Base-by-base conservation (phyloP, 2,329 filamentous ascomycete genomes). In the Curvularia sp. region DNA sequence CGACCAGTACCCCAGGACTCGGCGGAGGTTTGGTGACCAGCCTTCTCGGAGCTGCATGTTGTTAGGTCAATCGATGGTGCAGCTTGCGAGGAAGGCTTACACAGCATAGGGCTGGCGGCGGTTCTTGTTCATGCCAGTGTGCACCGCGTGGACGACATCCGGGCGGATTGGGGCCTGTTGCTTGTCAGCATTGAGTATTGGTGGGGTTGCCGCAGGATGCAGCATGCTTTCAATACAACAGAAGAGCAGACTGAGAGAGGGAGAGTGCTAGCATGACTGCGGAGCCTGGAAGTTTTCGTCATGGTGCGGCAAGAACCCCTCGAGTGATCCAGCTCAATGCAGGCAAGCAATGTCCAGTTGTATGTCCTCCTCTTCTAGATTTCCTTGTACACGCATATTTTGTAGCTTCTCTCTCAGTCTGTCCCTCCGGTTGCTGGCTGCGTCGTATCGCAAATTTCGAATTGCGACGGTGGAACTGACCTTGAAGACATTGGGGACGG, bases 81-180 rank as follows among this genome's bases (percentile, higher is more conserved):
- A 30, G 46, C 42, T 49, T 32, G 55, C 36, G 38, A 49, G 25
- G 45, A 57, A 57, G 49, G 61, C 71, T 71, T 93, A 97, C 87
- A 99, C 95, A 79, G 95, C 89, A 83, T 99, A 99, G 75, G 95
- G 93, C 86, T 99, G 95, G 82, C 95, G 91, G 90, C 96, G 97
- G 90, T 99, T 99, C 92, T 99, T 99, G 81, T 94, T 94, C 87
- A 99, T 96, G 79, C 95, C 95, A 78, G 92, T 96, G 90, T 99
- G 95, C 78, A 98, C 88, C 83, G 93, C 90, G 88, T 98, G 94
- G 80, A 99, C 95, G 81, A 99, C 97, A 85, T 99, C 95, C 78
- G 93, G 91, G 82, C 95, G 94, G 87, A 99, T 98, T 75, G 95
- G 95, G 76, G 91, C 88, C 74, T 77, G 49, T 19, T 36, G 19